Base-by-base conservation (phyloP, 768 basidiomycete species). In the Leccinum fibrillosum region DNA sequence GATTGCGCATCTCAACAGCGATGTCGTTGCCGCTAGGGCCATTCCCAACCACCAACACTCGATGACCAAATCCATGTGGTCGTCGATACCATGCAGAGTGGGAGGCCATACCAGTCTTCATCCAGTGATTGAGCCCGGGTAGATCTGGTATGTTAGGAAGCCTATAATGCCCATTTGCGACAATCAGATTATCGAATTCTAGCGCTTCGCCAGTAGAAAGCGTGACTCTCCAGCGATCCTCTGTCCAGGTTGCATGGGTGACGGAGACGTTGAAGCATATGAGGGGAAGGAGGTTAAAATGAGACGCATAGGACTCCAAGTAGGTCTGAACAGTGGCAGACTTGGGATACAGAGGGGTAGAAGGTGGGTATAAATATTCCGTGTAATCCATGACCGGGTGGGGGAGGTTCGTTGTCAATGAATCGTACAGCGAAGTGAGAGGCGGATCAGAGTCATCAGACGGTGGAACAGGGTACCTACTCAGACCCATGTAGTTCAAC, bases 331-430 rank as follows among this genome's bases (percentile, higher is more conserved):
- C 88, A 6, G 74, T 73, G 0, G 76, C 62, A 2, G 90, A 89
- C 6, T 62, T 65, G 0, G 92, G 91, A 69, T 80, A 94, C 26
- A 92, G 75, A 1, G 85, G 78, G 0, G 90, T 92, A 2, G 81
- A 83, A 0, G 88, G 85, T 0, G 89, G 89, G 65, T 92, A 92
- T 1, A 78, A 65, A 65, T 82, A 85, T 49, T 79, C 80, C 1
- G 79, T 74, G 63, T 78, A 92, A 3, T 81, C 81, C 92, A 94
- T 93, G 51, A 86, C 58, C 1, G 87, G 87, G 62, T 92, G 88
- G 0, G 92, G 89, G 5, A 94, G 68, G 64, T 93, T 93, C 1
- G 91, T 87, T n/a, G 86, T 88, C 12, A 94, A 75, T 0, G 87
- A 86, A 65, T 92, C 87, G 65, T 94, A 94, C 9, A 91, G 66